Percentiles rank a stretch among this genome's conserved stretches.
Conservation (phyloP, 345 rosid genomes). For the Lepidium africanum region DNA sequence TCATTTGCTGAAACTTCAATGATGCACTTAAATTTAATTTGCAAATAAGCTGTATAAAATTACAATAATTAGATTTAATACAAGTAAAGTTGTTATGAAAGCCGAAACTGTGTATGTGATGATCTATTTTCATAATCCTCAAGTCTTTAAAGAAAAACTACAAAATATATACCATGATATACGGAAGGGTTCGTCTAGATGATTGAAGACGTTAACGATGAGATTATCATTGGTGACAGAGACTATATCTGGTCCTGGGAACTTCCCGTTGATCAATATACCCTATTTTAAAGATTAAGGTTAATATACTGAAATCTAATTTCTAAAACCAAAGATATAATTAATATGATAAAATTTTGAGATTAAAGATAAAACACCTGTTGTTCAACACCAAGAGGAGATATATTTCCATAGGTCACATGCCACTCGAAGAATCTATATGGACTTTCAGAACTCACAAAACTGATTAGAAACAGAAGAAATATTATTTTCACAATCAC, state of each 20-base stretch:
- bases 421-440: conserved; percentile 13
- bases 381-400: conserved; percentile 3
- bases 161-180: conserved; percentile 2
- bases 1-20: no score
- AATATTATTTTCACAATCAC: not conserved
- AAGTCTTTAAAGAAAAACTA: not conserved
- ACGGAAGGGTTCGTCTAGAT: conserved; percentile 60
- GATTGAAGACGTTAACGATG: conserved; percentile 58
- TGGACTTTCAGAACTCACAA: not conserved
- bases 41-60: no score
- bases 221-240: conserved; percentile 65
- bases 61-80: no score
- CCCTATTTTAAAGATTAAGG: not conserved
- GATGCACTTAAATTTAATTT: no score
- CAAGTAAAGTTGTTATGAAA: no score
- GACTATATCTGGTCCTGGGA: conserved; percentile 75
- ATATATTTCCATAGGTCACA: conserved; percentile 12
- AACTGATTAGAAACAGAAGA: not conserved
- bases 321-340: not conserved
- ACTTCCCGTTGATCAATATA: conserved; percentile 22
- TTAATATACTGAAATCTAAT: not conserved
- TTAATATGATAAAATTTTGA: not conserved
- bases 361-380: not conserved
- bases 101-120: no score
- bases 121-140: not conserved